Evolutionary conservation across 768 basidiomycete genomes (phyloP).

Genomic region (Suillus bovinus): DNA sequence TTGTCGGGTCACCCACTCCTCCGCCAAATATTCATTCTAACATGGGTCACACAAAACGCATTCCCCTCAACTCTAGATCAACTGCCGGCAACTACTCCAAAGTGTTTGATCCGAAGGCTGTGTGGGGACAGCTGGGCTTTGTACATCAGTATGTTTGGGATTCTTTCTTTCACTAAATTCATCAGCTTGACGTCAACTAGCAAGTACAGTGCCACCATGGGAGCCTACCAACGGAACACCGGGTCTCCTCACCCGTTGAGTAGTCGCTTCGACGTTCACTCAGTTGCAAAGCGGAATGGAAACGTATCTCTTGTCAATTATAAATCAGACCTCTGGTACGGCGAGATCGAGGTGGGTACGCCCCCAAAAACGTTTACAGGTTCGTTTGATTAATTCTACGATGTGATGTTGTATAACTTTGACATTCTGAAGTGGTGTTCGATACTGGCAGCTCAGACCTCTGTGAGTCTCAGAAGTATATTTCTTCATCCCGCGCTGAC

Average conservation of each 20-base stretch:
- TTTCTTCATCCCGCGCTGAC: too few relatives aligned
- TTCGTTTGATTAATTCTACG: slow-evolving; percentile 15
- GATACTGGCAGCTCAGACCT: slow-evolving; percentile 54
- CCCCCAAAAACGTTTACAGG: slow-evolving; percentile 41
- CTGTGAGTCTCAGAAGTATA: slow-evolving; percentile 11
- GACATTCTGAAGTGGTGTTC: slow-evolving; percentile 38
- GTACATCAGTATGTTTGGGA: not conserved
- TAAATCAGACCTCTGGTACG: slow-evolving; percentile 12
- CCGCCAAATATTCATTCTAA: not conserved
- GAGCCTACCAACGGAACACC: slow-evolving; percentile 43
- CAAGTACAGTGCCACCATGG: slow-evolving; percentile 43
- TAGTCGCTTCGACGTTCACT: slow-evolving; percentile 10
- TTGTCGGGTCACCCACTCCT: not conserved
- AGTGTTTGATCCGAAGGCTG: not conserved
- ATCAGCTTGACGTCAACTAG: slow-evolving; percentile 24
- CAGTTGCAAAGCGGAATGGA: slow-evolving; percentile 19
- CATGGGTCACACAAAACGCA: not conserved
- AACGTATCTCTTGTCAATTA: slow-evolving; percentile 32
- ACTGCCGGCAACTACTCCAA: not conserved
- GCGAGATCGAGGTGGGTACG: slow-evolving; percentile 41
- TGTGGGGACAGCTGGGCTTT: not conserved
- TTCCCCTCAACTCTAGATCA: not conserved
- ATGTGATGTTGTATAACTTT: not conserved
- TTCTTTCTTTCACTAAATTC: not conserved
- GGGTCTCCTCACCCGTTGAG: slow-evolving; percentile 35